Conservation (phyloP, 805 yeast species). For the Yarrowia deformans region DNA sequence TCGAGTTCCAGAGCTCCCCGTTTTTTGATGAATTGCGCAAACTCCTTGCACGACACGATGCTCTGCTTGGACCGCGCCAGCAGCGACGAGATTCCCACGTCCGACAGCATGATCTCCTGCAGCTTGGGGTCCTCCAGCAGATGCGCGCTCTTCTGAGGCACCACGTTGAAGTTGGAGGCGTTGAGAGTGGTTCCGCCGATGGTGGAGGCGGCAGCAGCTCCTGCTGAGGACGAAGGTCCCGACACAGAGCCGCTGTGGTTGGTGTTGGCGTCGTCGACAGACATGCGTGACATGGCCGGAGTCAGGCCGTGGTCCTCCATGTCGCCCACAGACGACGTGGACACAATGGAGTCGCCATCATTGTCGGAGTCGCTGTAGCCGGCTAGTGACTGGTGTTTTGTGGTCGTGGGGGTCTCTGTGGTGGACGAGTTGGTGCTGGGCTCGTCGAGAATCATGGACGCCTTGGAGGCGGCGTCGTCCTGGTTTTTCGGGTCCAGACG, state of each 20-base stretch:
- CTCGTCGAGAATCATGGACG: conserved; percentile 33
- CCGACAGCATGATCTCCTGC: conserved; percentile 50
- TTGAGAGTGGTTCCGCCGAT: conserved; percentile 17
- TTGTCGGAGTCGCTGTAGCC: conserved; percentile 31
- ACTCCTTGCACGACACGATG: conserved; percentile 83
- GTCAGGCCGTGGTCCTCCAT: conserved; percentile 29
- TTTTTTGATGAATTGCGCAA: conserved; percentile 76
- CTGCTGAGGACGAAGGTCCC: background rate
- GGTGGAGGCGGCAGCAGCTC: background rate
- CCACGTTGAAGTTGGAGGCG: conserved; percentile 38
- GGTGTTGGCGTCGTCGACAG: background rate
- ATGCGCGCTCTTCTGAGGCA: conserved; percentile 41
- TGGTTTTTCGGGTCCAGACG: conserved; percentile 32
- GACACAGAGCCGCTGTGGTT: conserved; percentile 16
- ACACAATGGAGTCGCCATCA: conserved; percentile 29
- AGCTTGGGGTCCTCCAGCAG: conserved; percentile 51
- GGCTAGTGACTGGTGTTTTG: conserved; percentile 9
- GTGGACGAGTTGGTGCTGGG: background rate
- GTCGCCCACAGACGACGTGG: conserved; percentile 23
- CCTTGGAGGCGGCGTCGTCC: conserved; percentile 18
- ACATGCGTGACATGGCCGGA: conserved; percentile 27
- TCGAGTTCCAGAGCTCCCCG: conserved; percentile 81
- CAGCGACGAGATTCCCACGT: conserved; percentile 73
- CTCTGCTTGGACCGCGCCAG: conserved; percentile 79
- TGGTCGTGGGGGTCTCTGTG: background rate